These are phyloP conservation scores for Blastobotrys buckinghamii DNA, from an alignment of 1,139 yeast species.

Conservation along the genomic window DNA sequence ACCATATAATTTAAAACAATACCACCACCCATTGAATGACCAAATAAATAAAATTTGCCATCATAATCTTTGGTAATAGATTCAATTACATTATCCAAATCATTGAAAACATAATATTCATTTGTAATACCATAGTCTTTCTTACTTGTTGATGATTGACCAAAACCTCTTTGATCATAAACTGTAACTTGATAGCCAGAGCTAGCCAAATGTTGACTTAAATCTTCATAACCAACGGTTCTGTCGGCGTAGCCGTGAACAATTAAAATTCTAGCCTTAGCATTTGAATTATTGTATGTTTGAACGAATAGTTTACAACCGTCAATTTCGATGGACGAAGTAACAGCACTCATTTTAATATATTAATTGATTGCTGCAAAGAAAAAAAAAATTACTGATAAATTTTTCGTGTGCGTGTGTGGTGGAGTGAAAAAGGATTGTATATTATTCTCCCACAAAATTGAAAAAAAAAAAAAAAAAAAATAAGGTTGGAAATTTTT, in stretches of 20 bases:
- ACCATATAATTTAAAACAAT: slow-evolving; percentile 68
- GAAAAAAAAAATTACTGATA: neutral
- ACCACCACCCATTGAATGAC: slow-evolving; percentile 98
- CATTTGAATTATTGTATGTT: slow-evolving; percentile 21
- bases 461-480: too few relatives aligned
- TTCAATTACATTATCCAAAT: slow-evolving; percentile 59
- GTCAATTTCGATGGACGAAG: slow-evolving; percentile 13
- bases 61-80: slow-evolving; percentile 33
- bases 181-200: slow-evolving; percentile 69
- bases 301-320: slow-evolving; percentile 20
- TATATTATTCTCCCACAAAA: neutral
- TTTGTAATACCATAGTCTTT: slow-evolving; percentile 58
- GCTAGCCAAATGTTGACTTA: slow-evolving; percentile 52
- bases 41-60: slow-evolving; percentile 50
- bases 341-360: neutral
- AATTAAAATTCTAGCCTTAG: slow-evolving; percentile 53
- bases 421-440: neutral
- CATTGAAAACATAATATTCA: slow-evolving; percentile 58
- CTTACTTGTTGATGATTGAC: slow-evolving; percentile 52
- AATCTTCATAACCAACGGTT: slow-evolving; percentile 42
- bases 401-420: too few relatives aligned
- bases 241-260: slow-evolving; percentile 74
- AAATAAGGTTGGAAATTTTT: neutral
- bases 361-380: neutral
- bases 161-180: slow-evolving; percentile 89